Base-by-base conservation (phyloP, 192 early-diverging fungal species). In the Coemansia sp. region DNA sequence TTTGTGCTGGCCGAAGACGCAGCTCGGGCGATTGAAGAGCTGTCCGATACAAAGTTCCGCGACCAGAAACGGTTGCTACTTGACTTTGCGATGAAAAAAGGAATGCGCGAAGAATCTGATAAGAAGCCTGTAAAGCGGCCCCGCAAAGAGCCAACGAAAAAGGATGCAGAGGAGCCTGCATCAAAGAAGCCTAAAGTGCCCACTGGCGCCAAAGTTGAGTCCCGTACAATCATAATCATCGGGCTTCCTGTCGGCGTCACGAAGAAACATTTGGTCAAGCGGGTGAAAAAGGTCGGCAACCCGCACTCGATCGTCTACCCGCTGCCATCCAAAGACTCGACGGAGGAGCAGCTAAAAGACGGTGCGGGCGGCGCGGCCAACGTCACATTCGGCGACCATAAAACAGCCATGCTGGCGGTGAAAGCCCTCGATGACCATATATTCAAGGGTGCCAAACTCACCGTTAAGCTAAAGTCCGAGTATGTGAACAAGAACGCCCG, bases 201-300 rank as follows among this genome's bases (percentile, higher is more conserved):
- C 19, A 39, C 29, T 26, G 62, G 50, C 16, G 29, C 20, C 51
- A 62, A 62, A 45, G 23, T 64, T 37, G 74, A 58, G 39, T 69
- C 53, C 22, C 66, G 64, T 48, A 73, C 66, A 11, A 69, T 75
- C 47, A 50, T 59, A 12, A 86, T 85, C 14, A 71, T 85, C 38
- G 80, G 81, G 59, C 73, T 93, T 13, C 70, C 84, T 19, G 75
- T 74, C 11, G 88, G 85, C 14, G 68, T 88, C 20, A 89, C 86
- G 12, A 87, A 88, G 69, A 89, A 91, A 78, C 86, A 88, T 24
- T 69, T 94, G 38, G 85, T 90, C 72, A 92, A 94, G 67, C 90
- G 88, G 69, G 56, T 73, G 8, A 81, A 76, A 47, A 81, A 81
- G 62, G 58, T 55, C 1, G 74, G 79, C 20, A 78, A 84, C 4